phyloP scores from a whole-genome alignment of 78 protist genomes.

The Kipferlia bialata region DNA sequence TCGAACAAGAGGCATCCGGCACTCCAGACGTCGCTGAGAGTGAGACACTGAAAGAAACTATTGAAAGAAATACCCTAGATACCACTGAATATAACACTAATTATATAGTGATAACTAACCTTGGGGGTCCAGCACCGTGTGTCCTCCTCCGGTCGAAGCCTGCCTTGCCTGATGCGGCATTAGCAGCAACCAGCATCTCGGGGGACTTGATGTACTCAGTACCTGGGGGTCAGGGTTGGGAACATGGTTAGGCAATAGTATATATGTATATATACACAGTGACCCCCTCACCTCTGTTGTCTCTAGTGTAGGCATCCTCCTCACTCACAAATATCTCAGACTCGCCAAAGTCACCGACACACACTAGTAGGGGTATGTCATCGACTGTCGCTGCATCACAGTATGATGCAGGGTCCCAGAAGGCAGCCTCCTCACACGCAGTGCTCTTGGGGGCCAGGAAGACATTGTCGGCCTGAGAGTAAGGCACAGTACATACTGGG shows the following conservation, averaged over 20 bases:
- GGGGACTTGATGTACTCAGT: constrained; percentile 79
- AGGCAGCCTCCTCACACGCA: neutral
- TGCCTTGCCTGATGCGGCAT: constrained; percentile 29
- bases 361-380: constrained; percentile 35
- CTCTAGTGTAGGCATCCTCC: constrained; percentile 47
- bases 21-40: constrained; percentile 76
- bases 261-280: too few relatives aligned
- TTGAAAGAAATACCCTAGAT: too few relatives aligned
- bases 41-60: too few relatives aligned
- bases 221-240: too few relatives aligned
- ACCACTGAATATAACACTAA: too few relatives aligned
- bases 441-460: constrained; percentile 40
- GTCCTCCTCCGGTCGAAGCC: constrained; percentile 44
- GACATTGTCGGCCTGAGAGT: too few relatives aligned
- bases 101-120: too few relatives aligned
- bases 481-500: too few relatives aligned
- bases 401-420: neutral
- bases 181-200: constrained; percentile 67
- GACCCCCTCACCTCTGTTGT: too few relatives aligned
- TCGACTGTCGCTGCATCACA: neutral
- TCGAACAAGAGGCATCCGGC: constrained; percentile 71
- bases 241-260: too few relatives aligned
- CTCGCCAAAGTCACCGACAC: constrained; percentile 67
- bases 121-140: constrained; percentile 41
- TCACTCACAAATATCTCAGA: constrained; percentile 44